These are phyloP conservation scores for Cyclospora cayetanensis DNA, from an alignment of 169 alveolate genomes.

Conservation along the genomic window DNA sequence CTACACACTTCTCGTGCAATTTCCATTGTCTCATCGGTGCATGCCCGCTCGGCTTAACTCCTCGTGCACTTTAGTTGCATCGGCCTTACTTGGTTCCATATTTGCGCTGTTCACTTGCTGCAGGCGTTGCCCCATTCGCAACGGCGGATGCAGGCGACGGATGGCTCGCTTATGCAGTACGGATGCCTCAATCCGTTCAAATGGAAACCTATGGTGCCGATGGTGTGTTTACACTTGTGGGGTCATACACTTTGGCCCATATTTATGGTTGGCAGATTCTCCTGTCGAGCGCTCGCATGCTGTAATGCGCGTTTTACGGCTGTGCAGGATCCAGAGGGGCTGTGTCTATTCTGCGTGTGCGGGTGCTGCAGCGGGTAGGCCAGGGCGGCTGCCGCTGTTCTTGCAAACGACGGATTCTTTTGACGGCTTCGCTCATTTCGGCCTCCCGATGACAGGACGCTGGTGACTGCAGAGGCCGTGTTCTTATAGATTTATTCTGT, in stretches of 20 bases:
- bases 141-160: background rate
- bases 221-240: no score
- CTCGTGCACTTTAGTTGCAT: no score
- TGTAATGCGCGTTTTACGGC: background rate
- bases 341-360: no score
- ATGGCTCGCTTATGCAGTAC: background rate
- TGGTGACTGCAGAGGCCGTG: background rate
- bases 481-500: no score
- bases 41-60: no score
- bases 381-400: background rate
- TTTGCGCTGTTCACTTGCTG: no score
- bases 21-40: no score
- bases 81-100: no score
- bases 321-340: background rate
- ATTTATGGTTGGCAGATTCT: no score
- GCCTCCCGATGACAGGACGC: background rate
- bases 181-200: conserved; percentile 10
- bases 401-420: background rate
- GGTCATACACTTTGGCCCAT: no score
- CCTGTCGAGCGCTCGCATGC: no score
- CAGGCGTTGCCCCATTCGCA: background rate
- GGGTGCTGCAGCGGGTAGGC: background rate
- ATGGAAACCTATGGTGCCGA: background rate
- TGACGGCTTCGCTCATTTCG: background rate
- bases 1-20: no score